Evolutionary conservation across 139 green algal species (phyloP), one percentile per base, ranked within the genome.

Genomic region (Deuterostichococcus epilithicus): DNA sequence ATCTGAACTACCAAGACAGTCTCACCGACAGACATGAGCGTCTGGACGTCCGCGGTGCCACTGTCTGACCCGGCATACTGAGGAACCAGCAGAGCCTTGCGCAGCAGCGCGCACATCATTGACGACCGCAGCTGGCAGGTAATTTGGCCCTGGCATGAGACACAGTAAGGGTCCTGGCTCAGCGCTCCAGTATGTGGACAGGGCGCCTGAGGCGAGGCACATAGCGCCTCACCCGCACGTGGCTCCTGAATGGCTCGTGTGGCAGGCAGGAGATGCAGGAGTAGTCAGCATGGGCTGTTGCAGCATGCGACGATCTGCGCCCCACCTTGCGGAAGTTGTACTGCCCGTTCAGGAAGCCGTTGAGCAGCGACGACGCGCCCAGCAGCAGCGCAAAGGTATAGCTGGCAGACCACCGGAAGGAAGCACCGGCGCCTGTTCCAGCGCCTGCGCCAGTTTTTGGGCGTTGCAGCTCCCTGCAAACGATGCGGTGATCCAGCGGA

Each of bases 61-160:
- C 28, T 25, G 6, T 70, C 66, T 0, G 77, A 72, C 72, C 81
- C 70, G 28, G 78, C 74, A 30, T 74, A 76, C 0, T 70, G 32
- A 39, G 70, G 83, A 20, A 86, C 60, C 23, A 89, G 65, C 47
- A 97, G 79, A 0, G 88, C 76, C 67, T 93, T 87, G 32, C 83
- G 77, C 72, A 90, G 92, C n/a, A 95, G 80, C 0, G 79, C 45
- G 39, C 69, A 77, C 36, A 89, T 94, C 13, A 97, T 72, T 2
- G 78, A 85, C 0, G 84, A 78, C 0, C 90, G 84, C 70, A 97
- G 71, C 75, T 85, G 86, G 75, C 79, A 85, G 35, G 79, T 59
- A 5, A 92, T 70, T 1, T 81, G 75, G 34, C 79, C 78, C 80
- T 88, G 77, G 59, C 26, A 23, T n/a, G 52, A 20, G 13, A 8